These are phyloP conservation scores for Aspergillus steynii DNA, from an alignment of 495 filamentous ascomycete genomes.

Conservation along the genomic window DNA sequence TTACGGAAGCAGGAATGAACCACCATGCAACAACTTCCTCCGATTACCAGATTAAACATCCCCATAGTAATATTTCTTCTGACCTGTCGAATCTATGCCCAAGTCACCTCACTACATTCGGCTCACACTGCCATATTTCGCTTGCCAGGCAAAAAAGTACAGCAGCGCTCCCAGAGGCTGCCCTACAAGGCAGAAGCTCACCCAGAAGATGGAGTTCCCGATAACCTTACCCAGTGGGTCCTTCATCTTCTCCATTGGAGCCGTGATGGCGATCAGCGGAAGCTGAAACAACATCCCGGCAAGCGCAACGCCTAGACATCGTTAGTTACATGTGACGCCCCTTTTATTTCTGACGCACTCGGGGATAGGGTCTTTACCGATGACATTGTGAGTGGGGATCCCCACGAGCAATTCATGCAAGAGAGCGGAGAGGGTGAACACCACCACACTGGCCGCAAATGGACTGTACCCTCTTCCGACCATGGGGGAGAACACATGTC, in stretches of 20 bases:
- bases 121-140: slow-evolving; percentile 84
- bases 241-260: slow-evolving; percentile 74
- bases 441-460: slow-evolving; percentile 65
- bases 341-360: not conserved
- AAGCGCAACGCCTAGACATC: slow-evolving; percentile 74
- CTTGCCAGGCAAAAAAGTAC: slow-evolving; percentile 99
- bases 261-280: slow-evolving; percentile 79
- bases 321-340: slow-evolving; percentile 2
- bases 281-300: slow-evolving; percentile 91
- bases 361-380: slow-evolving; percentile 54
- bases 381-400: slow-evolving; percentile 92
- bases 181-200: slow-evolving; percentile 88
- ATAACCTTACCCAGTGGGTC: slow-evolving; percentile 70
- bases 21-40: not conserved
- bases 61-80: too few relatives aligned
- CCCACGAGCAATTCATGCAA: slow-evolving; percentile 93
- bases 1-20: not conserved
- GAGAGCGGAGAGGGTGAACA: slow-evolving; percentile 83
- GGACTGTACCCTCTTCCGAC: slow-evolving; percentile 77
- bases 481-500: slow-evolving; percentile 86
- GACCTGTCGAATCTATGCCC: not conserved
- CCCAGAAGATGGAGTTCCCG: slow-evolving; percentile 94
- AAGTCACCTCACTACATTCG: slow-evolving; percentile 19
- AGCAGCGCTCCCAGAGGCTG: slow-evolving; percentile 87
- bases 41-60: too few relatives aligned